Conservation (phyloP, 257 asterid species). For the Petunia secreta region DNA sequence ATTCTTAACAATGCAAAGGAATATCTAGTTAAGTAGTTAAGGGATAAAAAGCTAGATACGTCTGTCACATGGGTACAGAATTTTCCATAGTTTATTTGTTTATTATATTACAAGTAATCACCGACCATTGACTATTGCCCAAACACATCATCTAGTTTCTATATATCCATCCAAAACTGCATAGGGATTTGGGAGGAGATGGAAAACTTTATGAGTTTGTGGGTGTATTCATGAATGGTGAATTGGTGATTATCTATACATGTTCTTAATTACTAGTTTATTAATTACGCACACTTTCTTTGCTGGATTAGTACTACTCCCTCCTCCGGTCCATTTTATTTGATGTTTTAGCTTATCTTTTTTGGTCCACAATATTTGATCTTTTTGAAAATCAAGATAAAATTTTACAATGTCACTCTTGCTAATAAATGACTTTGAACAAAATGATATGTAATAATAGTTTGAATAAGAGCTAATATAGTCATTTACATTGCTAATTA, state of each 20-base stretch:
- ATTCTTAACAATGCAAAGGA: slow-evolving; percentile 1
- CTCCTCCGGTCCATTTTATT: too few relatives aligned
- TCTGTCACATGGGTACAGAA: slow-evolving; percentile 25
- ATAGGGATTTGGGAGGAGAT: slow-evolving; percentile 21
- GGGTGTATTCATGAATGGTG: neutral
- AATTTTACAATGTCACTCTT: too few relatives aligned
- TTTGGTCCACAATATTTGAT: too few relatives aligned
- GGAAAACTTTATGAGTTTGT: neutral
- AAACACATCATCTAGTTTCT: neutral
- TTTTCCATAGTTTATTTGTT: slow-evolving; percentile 6
- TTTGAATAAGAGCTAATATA: too few relatives aligned
- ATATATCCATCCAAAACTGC: slow-evolving; percentile 14
- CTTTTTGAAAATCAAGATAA: too few relatives aligned
- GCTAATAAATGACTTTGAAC: too few relatives aligned
- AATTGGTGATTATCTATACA: neutral
- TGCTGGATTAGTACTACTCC: too few relatives aligned
- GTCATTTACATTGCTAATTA: too few relatives aligned
- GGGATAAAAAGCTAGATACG: slow-evolving; percentile 19
- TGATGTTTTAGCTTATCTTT: too few relatives aligned
- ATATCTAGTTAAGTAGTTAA: neutral
- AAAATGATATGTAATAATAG: too few relatives aligned
- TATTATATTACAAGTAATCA: slow-evolving; percentile 14
- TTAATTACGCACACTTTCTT: too few relatives aligned
- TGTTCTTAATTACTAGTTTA: too few relatives aligned
- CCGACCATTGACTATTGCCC: slow-evolving; percentile 27